Conservation (phyloP, 2,329 filamentous ascomycete genomes). For the Fusarium sarcochroum region DNA sequence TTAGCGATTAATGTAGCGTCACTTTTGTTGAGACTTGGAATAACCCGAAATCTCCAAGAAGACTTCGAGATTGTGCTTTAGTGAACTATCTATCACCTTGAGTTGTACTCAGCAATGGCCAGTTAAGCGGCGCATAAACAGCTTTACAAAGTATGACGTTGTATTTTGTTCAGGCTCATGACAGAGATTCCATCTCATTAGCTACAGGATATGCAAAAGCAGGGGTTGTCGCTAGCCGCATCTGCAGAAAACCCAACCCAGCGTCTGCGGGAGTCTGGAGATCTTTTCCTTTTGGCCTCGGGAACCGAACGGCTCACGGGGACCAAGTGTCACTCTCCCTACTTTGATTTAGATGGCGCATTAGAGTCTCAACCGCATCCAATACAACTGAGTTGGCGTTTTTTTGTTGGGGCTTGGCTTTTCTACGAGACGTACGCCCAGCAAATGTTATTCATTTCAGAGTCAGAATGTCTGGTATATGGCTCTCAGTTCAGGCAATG, state of each 20-base stretch:
- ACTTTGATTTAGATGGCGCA: constrained; percentile 13
- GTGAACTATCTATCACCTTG: background rate
- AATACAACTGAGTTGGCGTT: constrained; percentile 11
- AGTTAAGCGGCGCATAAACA: background rate
- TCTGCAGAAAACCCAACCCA: constrained; percentile 32
- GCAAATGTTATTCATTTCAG: background rate
- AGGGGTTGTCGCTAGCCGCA: constrained; percentile 4
- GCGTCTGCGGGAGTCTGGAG: constrained; percentile 13
- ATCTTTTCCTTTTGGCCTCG: constrained; percentile 42
- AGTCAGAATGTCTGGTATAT: background rate
- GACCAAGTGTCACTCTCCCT: constrained; percentile 5
- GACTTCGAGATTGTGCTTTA: background rate
- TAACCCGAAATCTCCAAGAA: background rate
- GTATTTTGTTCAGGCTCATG: background rate
- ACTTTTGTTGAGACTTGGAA: background rate
- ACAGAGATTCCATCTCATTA: no score
- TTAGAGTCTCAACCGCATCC: constrained; percentile 36
- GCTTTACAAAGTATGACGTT: background rate
- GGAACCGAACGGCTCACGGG: constrained; percentile 10
- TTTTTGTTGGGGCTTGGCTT: constrained; percentile 39
- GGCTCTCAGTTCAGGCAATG: background rate
- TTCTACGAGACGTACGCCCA: background rate
- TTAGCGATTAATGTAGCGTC: background rate
- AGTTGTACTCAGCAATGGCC: background rate
- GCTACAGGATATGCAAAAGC: constrained; percentile 5